These are phyloP conservation scores for Globisporangium radiosum DNA, from an alignment of 352 stramenopile species.

Conservation along the genomic window DNA sequence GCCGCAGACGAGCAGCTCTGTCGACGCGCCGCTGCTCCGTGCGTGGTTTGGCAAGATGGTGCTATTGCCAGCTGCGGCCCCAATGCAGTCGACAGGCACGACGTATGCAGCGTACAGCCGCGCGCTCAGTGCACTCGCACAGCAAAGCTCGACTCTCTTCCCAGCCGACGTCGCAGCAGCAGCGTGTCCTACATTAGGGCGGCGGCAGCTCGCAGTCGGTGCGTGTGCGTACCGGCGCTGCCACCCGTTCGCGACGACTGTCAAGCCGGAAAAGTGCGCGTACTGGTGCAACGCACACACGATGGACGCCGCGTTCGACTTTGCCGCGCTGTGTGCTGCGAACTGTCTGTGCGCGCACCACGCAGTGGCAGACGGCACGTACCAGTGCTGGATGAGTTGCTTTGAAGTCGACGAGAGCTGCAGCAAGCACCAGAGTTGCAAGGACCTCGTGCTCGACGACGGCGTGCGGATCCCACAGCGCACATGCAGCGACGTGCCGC, in stretches of 20 bases:
- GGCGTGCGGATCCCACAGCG: conserved; percentile 1
- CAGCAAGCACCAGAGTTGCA: conserved; percentile 4
- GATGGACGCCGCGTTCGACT: conserved; percentile 10
- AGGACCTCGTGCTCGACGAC: neutral
- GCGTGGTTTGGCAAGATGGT: conserved; percentile 42
- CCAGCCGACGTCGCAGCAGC: conserved; percentile 19
- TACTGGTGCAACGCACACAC: conserved; percentile 31
- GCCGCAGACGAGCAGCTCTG: conserved; percentile 14
- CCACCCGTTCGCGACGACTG: conserved; percentile 15
- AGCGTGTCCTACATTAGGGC: conserved; percentile 12
- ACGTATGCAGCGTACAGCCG: conserved; percentile 22
- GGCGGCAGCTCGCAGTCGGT: conserved; percentile 16
- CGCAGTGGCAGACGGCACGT: conserved; percentile 17
- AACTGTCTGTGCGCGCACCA: conserved; percentile 26
- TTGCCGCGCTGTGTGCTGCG: conserved; percentile 16
- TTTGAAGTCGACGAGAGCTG: conserved; percentile 16
- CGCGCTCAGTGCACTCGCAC: conserved; percentile 6
- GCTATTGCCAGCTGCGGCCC: conserved; percentile 16
- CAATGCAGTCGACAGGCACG: conserved; percentile 22
- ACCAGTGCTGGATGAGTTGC: conserved; percentile 36
- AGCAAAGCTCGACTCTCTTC: conserved; percentile 3
- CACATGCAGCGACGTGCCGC: neutral
- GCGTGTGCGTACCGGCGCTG: conserved; percentile 24
- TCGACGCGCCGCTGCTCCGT: conserved; percentile 13
- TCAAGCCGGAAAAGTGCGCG: conserved; percentile 20